Conservation (phyloP, 1,284 basidiomycete genomes). For the Gymnopus androsaceus region DNA sequence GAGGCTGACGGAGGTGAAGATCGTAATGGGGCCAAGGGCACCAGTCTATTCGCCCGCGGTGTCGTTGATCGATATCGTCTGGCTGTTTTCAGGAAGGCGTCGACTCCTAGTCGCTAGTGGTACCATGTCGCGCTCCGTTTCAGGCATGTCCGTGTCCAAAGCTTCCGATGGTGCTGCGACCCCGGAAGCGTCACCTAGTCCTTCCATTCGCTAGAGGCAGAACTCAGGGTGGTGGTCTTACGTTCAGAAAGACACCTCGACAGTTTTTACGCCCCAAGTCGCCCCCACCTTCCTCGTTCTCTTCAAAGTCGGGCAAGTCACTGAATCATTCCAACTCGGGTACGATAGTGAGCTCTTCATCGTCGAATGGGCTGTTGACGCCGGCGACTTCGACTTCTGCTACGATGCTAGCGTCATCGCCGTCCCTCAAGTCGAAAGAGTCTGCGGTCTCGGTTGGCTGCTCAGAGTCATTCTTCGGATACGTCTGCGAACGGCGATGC, state of each 20-base stretch:
- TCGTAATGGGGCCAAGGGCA: constrained; percentile 72
- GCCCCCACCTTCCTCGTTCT: constrained; percentile 58
- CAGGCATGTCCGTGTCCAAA: constrained; percentile 53
- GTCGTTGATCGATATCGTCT: constrained; percentile 81
- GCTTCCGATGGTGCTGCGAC: constrained; percentile 47
- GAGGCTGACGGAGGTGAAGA: constrained; percentile 78
- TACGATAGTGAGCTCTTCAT: constrained; percentile 45
- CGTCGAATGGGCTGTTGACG: constrained; percentile 49
- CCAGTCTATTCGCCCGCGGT: constrained; percentile 79
- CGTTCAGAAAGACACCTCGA: constrained; percentile 69
- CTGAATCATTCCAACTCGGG: constrained; percentile 47
- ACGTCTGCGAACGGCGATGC: constrained; percentile 59
- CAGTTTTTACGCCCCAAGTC: constrained; percentile 72
- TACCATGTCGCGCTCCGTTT: constrained; percentile 45
- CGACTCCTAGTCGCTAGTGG: constrained; percentile 56
- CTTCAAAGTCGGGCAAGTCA: constrained; percentile 50
- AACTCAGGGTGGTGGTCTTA: constrained; percentile 50
- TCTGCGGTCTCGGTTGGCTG: constrained; percentile 70
- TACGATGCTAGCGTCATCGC: constrained; percentile 26
- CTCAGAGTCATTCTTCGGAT: constrained; percentile 69
- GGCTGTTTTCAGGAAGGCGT: constrained; percentile 77
- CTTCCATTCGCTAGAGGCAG: constrained; percentile 65
- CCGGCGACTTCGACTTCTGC: constrained; percentile 57
- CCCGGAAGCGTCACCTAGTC: constrained; percentile 42
- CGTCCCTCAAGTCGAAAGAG: constrained; percentile 77